Evolutionary conservation across 495 filamentous ascomycete species (phyloP).

Genomic region (Trichocladium antarcticum): DNA sequence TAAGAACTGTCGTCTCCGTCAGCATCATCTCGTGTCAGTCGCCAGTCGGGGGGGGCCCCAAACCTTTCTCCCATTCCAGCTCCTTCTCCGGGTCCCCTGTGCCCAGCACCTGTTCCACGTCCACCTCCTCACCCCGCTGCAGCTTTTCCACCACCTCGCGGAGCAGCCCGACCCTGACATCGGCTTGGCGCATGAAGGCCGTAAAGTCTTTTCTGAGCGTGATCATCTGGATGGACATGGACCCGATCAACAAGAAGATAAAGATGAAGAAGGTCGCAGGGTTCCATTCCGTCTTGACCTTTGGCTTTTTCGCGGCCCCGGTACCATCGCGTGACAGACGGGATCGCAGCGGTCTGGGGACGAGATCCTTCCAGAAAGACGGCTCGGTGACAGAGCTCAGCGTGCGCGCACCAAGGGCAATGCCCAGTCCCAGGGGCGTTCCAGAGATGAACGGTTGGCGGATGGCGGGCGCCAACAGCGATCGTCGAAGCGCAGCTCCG

Average conservation of each 20-base stretch:
- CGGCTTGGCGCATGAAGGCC: conserved; percentile 59
- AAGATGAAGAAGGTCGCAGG: conserved; percentile 87
- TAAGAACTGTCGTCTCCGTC: conserved; percentile 46
- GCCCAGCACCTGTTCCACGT: conserved; percentile 74
- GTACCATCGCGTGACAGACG: not conserved
- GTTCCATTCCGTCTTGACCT: conserved; percentile 65
- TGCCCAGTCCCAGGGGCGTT: not conserved
- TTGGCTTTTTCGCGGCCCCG: conserved; percentile 15
- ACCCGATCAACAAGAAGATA: conserved; percentile 84
- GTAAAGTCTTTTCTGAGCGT: conserved; percentile 62
- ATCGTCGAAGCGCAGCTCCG: conserved; percentile 1
- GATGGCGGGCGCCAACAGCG: conserved; percentile 2
- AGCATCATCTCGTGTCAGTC: conserved; percentile 1
- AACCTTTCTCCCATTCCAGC: conserved; percentile 79
- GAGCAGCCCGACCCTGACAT: conserved; percentile 65
- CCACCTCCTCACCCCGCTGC: conserved; percentile 76
- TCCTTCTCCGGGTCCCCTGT: conserved; percentile 68
- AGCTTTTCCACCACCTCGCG: conserved; percentile 74
- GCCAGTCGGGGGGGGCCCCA: conserved; percentile 9
- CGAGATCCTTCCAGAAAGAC: conserved; percentile 59
- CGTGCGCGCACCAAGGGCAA: not conserved
- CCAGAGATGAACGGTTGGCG: not conserved
- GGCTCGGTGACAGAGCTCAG: conserved; percentile 36
- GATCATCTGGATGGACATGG: conserved; percentile 88
- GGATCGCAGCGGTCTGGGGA: conserved; percentile 41